Evolutionary conservation across 1,139 yeast species (phyloP).

Genomic region (Magnusiomyces magnusii): DNA sequence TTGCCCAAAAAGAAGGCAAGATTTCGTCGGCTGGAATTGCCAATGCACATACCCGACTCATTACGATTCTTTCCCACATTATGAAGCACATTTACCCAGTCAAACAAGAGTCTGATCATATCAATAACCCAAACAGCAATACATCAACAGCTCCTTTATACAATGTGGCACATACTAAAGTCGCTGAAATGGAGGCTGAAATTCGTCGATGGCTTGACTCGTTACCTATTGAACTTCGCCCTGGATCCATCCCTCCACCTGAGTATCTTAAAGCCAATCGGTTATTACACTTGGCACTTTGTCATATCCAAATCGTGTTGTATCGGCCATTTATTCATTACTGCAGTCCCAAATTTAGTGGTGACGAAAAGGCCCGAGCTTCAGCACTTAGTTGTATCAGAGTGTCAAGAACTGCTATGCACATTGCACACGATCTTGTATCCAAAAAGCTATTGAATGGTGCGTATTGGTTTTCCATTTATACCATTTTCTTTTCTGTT

Average conservation of each 20-base stretch:
- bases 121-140: slow-evolving; percentile 15
- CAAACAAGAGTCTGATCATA: slow-evolving; percentile 29
- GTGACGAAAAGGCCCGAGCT: slow-evolving; percentile 48
- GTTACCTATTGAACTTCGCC: slow-evolving; percentile 65
- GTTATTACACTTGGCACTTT: slow-evolving; percentile 65
- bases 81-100: slow-evolving; percentile 53
- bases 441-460: slow-evolving; percentile 69
- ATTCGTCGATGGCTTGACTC: slow-evolving; percentile 68
- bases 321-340: slow-evolving; percentile 92
- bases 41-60: slow-evolving; percentile 72
- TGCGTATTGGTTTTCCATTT: slow-evolving; percentile 88
- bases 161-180: slow-evolving; percentile 48
- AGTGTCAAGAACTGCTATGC: slow-evolving; percentile 78
- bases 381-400: slow-evolving; percentile 80
- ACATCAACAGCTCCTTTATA: slow-evolving; percentile 9
- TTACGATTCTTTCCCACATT: slow-evolving; percentile 51
- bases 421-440: slow-evolving; percentile 76
- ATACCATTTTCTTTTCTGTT: slow-evolving; percentile 85
- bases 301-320: slow-evolving; percentile 76
- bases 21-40: slow-evolving; percentile 76
- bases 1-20: slow-evolving; percentile 33
- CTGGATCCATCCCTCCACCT: slow-evolving; percentile 58
- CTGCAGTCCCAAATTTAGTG: slow-evolving; percentile 42
- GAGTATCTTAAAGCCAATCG: slow-evolving; percentile 68
- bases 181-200: slow-evolving; percentile 67